These are phyloP conservation scores for Acacia confusa DNA, from an alignment of 306 rosid genomes.

Conservation along the genomic window DNA sequence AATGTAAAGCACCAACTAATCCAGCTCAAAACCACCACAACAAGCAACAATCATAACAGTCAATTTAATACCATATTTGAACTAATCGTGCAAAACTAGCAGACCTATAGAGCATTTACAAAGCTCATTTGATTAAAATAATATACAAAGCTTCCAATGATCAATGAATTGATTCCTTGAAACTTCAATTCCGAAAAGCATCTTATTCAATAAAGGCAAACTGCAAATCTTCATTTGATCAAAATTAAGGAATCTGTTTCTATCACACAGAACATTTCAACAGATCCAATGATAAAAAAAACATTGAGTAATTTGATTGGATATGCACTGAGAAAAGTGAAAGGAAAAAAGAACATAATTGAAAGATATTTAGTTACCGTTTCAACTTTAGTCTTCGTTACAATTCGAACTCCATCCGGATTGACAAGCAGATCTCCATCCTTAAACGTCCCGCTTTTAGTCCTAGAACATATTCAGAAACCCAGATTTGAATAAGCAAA, in stretches of 20 bases:
- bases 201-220: not conserved
- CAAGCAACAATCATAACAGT: not conserved
- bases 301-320: not conserved
- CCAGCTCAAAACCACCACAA: not conserved
- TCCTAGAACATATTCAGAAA: slow-evolving; percentile 48
- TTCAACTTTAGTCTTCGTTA: no score
- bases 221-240: not conserved
- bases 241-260: not conserved
- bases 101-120: not conserved
- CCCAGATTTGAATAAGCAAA: slow-evolving; percentile 38
- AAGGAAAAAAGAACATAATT: slow-evolving; percentile 9
- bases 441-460: slow-evolving; percentile 77
- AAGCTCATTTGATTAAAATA: not conserved
- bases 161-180: no score
- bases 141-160: not conserved
- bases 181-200: not conserved
- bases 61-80: not conserved
- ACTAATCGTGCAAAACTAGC: not conserved
- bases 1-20: not conserved
- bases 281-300: slow-evolving; percentile 2
- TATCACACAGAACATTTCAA: slow-evolving; percentile 12
- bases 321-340: not conserved
- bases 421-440: no score
- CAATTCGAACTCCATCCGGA: no score
- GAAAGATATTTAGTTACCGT: no score